Conservation (phyloP, 78 protist genomes). For the Dictyostelium intermedium region DNA sequence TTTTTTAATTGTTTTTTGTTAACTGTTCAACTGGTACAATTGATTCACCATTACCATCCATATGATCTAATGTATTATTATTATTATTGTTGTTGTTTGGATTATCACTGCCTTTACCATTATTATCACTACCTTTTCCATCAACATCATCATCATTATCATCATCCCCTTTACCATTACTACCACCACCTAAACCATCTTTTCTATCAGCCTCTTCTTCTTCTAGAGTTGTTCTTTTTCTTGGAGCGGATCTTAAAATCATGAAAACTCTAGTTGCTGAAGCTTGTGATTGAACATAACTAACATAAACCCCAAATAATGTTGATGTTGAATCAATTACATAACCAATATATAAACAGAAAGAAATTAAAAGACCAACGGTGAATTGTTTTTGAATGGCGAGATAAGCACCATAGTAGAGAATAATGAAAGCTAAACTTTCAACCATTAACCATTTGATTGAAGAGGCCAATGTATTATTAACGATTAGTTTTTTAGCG, state of each 20-base stretch:
- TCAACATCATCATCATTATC: background rate
- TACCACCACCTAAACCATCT: background rate
- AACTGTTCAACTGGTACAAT: background rate
- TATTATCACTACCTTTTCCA: background rate
- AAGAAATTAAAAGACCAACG: conserved; percentile 63
- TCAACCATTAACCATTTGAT: conserved; percentile 71
- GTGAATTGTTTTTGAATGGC: conserved; percentile 36
- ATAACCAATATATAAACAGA: conserved; percentile 61
- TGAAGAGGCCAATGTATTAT: conserved; percentile 34
- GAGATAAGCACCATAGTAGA: conserved; percentile 64
- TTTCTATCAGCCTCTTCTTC: conserved; percentile 4
- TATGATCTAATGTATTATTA: background rate
- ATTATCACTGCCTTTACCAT: conserved; percentile 1
- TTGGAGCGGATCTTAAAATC: conserved; percentile 55
- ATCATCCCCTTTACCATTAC: background rate
- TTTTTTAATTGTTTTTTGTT: conserved; percentile 33
- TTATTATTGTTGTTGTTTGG: background rate
- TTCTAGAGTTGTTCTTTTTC: conserved; percentile 34
- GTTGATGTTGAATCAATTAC: conserved; percentile 39
- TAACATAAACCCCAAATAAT: conserved; percentile 56
- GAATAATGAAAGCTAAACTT: conserved; percentile 42
- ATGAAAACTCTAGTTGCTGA: conserved; percentile 56
- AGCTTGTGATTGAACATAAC: conserved; percentile 67
- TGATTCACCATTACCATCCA: background rate
- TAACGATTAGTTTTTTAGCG: conserved; percentile 19